A percentile compares a stretch with the other conserved stretches of the same genome.
phyloP scores from a whole-genome alignment of 139 green algal genomes.

The Coelastrella sp. region DNA sequence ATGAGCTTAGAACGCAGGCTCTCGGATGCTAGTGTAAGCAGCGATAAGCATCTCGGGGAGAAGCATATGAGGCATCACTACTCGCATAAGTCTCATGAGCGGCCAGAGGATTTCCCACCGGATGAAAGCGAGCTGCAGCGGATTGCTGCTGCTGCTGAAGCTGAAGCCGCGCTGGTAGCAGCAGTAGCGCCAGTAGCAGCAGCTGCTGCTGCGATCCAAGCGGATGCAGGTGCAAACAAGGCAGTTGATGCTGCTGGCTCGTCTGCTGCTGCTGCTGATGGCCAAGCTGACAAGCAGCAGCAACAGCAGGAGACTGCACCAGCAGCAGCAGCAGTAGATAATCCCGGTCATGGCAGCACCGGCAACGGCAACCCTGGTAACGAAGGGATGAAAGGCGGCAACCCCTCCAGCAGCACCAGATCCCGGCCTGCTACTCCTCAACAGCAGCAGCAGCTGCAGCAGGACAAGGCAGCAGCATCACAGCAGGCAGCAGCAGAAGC shows the following conservation, averaged over 20 bases:
- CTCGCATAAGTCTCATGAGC: not conserved
- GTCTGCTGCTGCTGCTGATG: not conserved
- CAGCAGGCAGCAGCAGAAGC: constrained; percentile 14
- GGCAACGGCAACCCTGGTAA: not conserved
- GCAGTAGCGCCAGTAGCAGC: constrained; percentile 17
- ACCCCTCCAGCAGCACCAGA: constrained; percentile 26
- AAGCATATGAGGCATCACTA: constrained; percentile 1
- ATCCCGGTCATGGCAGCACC: not conserved
- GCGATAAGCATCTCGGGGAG: not conserved
- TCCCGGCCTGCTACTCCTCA: not conserved
- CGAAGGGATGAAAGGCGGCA: constrained; percentile 16
- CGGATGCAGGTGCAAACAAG: not conserved
- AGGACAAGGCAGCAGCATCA: constrained; percentile 23
- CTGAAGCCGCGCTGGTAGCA: constrained; percentile 29
- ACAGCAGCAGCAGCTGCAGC: constrained; percentile 31
- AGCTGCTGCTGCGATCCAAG: not conserved
- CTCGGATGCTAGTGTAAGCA: not conserved
- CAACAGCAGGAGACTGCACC: too few species aligned
- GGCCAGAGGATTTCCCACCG: not conserved
- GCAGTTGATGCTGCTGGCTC: constrained; percentile 8
- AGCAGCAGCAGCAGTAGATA: constrained; percentile 16
- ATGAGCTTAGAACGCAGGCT: not conserved
- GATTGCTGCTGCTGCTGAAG: constrained; percentile 25
- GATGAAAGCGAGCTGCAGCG: not conserved
- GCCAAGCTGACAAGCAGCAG: not conserved